phyloP scores from a whole-genome alignment of 805 yeast species.

The Metschnikowia koreensis region DNA sequence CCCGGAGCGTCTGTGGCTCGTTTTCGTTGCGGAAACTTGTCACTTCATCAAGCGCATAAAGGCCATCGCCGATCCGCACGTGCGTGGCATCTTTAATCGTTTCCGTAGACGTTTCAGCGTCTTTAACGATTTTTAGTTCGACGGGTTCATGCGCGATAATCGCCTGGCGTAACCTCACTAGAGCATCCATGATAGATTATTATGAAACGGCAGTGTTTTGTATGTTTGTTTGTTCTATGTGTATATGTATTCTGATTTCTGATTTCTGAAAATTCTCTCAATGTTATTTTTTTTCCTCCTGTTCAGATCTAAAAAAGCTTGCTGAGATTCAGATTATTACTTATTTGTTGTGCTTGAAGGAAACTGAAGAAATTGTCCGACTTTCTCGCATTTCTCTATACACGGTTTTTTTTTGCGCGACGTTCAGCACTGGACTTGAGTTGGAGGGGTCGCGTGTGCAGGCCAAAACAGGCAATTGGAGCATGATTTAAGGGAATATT shows the following conservation, averaged over 20 bases:
- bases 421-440: no score
- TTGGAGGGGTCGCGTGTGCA: no score
- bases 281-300: no score
- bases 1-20: slow-evolving; percentile 49
- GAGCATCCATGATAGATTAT: slow-evolving; percentile 16
- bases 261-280: background rate
- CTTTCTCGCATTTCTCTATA: no score
- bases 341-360: no score
- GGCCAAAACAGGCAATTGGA: no score
- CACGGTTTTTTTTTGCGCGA: no score
- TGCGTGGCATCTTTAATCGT: slow-evolving; percentile 35
- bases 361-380: no score
- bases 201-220: background rate
- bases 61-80: slow-evolving; percentile 28
- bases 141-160: slow-evolving; percentile 25
- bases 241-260: background rate
- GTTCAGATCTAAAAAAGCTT: no score
- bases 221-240: background rate
- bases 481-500: no score
- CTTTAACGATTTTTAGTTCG: slow-evolving; percentile 18
- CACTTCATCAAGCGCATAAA: slow-evolving; percentile 38
- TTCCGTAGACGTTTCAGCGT: slow-evolving; percentile 15
- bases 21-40: slow-evolving; percentile 59
- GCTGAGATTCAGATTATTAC: no score
- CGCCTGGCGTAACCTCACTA: slow-evolving; percentile 28